Evolutionary conservation across 805 yeast genomes (phyloP), one percentile per base, ranked within the genome.

Genomic region (Scheffersomyces amazonensis): DNA sequence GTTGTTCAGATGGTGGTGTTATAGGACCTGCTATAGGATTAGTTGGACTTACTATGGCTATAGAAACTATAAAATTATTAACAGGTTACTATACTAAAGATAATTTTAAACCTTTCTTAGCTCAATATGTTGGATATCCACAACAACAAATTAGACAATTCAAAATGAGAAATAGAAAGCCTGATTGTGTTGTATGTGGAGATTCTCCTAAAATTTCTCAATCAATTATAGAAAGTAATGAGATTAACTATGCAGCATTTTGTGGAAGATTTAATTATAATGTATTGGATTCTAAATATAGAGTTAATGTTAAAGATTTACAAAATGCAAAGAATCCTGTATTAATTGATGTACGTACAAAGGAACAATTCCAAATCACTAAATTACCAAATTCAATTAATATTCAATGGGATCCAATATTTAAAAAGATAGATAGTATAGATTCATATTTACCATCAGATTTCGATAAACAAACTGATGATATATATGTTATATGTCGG

Each of bases 21-120:
- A 60, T 93, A 18, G 99, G 99, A 0, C 96, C 98, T 0, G 93
- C 90, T n/a, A 95, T 93, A 39, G 99, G 99, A 0, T 50, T 88
- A 1, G 78, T 91, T 55, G 99, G 99, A 8, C 70, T 80, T 0
- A 72, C 86, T 71, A 91, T 93, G 85, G 95, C 96, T 0, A 62
- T 84, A 16, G 99, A 93, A 52, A 73, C 95, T 0, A 72, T 95
- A 18, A 90, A 91, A 55, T 68, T 91, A 6, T 52, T 87, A 2
- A 69, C 83, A 2, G 81, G 74, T 0, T 66, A 62, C 25, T 85
- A 87, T 49, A 48, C 51, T 5, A 27, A 39, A 1, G 74, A 71
- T 0, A 71, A 64, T 33, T 87, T 86, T 58, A 60, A 68, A 38
- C 96, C 96, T 0, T 83, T 81, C 50, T 64, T 89, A 38, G 62